Percentiles rank a stretch among this genome's conserved stretches.
Conservation (phyloP, 345 rosid genomes). For the Atalantia buxifolia region DNA sequence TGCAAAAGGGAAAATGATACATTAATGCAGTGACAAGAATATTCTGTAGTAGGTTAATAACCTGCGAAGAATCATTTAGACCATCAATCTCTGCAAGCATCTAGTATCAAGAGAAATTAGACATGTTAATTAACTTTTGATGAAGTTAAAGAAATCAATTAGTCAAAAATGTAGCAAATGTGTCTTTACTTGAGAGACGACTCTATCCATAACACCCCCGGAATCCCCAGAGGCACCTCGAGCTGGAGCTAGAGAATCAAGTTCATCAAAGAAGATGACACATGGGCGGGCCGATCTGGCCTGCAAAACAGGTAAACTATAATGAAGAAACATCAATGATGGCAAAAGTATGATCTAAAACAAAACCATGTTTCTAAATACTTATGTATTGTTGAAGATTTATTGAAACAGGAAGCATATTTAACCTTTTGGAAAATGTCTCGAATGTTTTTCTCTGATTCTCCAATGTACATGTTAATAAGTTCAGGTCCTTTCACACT, state of each 20-base stretch:
- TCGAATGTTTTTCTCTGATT: conserved; percentile 92
- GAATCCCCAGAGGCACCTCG: conserved; percentile 99
- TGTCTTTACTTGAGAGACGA: conserved; percentile 82
- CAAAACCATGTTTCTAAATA: not conserved
- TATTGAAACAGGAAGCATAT: conserved; percentile 3
- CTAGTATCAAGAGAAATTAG: conserved; percentile 28
- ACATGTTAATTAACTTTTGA: conserved; percentile 3
- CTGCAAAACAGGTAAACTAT: conserved; percentile 36
- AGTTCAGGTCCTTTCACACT: conserved; percentile 98
- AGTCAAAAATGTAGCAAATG: not conserved
- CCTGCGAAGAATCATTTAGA: conserved; percentile 81
- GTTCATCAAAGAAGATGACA: conserved; percentile 96
- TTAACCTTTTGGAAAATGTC: conserved; percentile 93
- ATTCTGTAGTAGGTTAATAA: conserved; percentile 17
- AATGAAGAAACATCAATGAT: not conserved
- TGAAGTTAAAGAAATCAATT: not conserved
- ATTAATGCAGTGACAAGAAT: not conserved
- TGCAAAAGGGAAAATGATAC: not conserved
- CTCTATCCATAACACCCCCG: conserved; percentile 98
- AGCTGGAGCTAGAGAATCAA: conserved; percentile 99
- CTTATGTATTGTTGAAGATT: not conserved
- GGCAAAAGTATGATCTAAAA: not conserved
- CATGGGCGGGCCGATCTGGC: conserved; percentile 97
- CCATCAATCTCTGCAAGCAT: conserved; percentile 99
- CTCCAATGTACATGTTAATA: conserved; percentile 99